Evolutionary conservation across 1,284 basidiomycete species (phyloP).

Genomic region (Prillingera fragicola): DNA sequence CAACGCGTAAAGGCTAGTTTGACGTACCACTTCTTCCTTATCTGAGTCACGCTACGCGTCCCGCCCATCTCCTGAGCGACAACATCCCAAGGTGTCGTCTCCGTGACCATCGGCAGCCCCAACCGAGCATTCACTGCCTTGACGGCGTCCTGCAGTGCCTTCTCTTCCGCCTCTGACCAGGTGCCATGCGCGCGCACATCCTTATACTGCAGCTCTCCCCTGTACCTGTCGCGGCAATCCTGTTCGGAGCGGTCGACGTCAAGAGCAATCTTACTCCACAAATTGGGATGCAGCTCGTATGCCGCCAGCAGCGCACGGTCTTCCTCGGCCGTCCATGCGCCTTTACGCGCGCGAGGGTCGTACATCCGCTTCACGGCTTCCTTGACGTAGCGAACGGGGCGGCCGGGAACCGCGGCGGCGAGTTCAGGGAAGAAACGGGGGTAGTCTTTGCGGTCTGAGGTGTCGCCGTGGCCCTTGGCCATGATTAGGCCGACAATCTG

Average conservation of each 20-base stretch:
- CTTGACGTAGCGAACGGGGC: slow-evolving; percentile 38
- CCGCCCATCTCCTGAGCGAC: slow-evolving; percentile 25
- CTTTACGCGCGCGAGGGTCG: slow-evolving; percentile 37
- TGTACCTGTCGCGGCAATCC: slow-evolving; percentile 39
- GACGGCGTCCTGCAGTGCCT: slow-evolving; percentile 17
- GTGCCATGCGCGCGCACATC: slow-evolving; percentile 17
- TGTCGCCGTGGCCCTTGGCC: slow-evolving; percentile 20
- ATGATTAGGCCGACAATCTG: slow-evolving; percentile 31
- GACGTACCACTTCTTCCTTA: slow-evolving; percentile 32
- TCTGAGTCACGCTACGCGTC: slow-evolving; percentile 21
- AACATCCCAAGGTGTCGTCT: slow-evolving; percentile 31
- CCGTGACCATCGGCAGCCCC: slow-evolving; percentile 13
- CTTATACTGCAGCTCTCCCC: slow-evolving; percentile 21
- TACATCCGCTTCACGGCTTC: slow-evolving; percentile 33
- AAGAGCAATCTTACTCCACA: slow-evolving; percentile 36
- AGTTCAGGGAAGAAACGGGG: slow-evolving; percentile 36
- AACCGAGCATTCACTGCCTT: slow-evolving; percentile 19
- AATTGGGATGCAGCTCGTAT: slow-evolving; percentile 25
- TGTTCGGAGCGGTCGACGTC: slow-evolving; percentile 32
- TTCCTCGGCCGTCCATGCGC: slow-evolving; percentile 35
- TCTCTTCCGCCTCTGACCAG: slow-evolving; percentile 25
- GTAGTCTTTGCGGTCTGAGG: slow-evolving; percentile 20
- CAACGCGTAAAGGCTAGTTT: too few relatives aligned
- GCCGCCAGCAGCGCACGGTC: slow-evolving; percentile 33
- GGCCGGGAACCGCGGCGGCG: slow-evolving; percentile 33